Base-by-base conservation (phyloP, 2,329 filamentous ascomycete species). In the Hymenotorrendiella dingleyae region DNA sequence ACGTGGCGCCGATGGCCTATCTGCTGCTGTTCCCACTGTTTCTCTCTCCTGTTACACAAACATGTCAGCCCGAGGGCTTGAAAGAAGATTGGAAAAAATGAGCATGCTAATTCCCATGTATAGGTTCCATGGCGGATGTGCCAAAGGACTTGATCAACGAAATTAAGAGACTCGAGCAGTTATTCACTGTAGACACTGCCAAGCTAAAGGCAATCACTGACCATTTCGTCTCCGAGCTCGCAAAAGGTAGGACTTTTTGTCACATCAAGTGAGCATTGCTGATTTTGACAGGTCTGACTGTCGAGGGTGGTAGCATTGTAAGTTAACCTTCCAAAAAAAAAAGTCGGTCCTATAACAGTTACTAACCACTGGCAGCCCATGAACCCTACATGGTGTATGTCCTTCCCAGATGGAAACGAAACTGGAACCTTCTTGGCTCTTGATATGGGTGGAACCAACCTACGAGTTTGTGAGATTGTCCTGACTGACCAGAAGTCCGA, bases 361-460 rank as follows among this genome's bases (percentile, higher is more conserved):
- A 44, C 53, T 52, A 49, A 55, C 44, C n/a, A 26, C 33, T 43
- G 30, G 34, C 55, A 94, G 87, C 90, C 91, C 47, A 96, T 97
- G 91, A 96, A 96, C 69, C 86, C 91, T 46, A 94, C 90, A 43
- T 96, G 91, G 91, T 89, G 94, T 50, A 89, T 94, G 80, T 78
- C 78, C 35, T 88, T 88, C 64, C 91, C 91, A 17, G 84, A 84
- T 61, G 91, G 91, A 52, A 67, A 90, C 53, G 91, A 96, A 66
- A 86, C 81, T 7, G 91, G 91, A 48, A 93, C 84, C 11, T 95
- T 82, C 64, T 73, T 97, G 28, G 89, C 91, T 42, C 74, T 97
- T 30, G 91, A 97, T 62, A 94, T 97, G 85, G 91, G 91, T 45
- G 91, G 91, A 57, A 97, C 91, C 59, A 97, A 97, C 66, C 70